Percentiles rank a stretch among this genome's conserved stretches.
phyloP scores from a whole-genome alignment of 1,139 yeast genomes.

The Yamadazyma buinensis region DNA sequence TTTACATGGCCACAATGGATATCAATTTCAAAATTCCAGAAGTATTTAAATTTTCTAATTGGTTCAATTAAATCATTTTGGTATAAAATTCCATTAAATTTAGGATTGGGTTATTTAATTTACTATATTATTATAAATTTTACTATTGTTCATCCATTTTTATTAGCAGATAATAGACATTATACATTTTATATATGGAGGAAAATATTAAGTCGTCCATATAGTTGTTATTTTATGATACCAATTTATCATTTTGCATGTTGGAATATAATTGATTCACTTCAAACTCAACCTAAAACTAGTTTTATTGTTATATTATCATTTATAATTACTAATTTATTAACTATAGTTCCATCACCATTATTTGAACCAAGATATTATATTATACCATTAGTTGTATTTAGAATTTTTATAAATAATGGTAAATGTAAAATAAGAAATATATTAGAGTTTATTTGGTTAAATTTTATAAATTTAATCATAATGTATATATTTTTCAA shows the following conservation, averaged over 20 bases:
- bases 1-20: conserved; percentile 74
- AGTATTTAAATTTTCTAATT: conserved; percentile 30
- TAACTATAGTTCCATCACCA: conserved; percentile 83
- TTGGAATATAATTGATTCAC: conserved; percentile 38
- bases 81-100: conserved; percentile 15
- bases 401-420: conserved; percentile 58
- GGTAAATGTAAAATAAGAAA: conserved; percentile 37
- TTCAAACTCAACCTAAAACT: conserved; percentile 12
- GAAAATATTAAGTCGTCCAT: conserved; percentile 45
- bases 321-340: conserved; percentile 47
- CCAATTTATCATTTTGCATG: conserved; percentile 73
- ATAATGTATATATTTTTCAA: conserved; percentile 55
- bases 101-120: conserved; percentile 28
- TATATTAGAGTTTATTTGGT: conserved; percentile 58
- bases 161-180: conserved; percentile 92
- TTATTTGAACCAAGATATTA: conserved; percentile 91
- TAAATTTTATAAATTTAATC: conserved; percentile 47
- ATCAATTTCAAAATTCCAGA: conserved; percentile 31
- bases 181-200: conserved; percentile 83
- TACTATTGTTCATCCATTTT: conserved; percentile 83
- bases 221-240: conserved; percentile 43
- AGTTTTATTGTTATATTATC: conserved; percentile 39
- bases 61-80: conserved; percentile 7
- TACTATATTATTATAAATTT: conserved; percentile 49
- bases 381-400: conserved; percentile 72